Conservation (phyloP, 768 basidiomycete species). For the Russula sp. region DNA sequence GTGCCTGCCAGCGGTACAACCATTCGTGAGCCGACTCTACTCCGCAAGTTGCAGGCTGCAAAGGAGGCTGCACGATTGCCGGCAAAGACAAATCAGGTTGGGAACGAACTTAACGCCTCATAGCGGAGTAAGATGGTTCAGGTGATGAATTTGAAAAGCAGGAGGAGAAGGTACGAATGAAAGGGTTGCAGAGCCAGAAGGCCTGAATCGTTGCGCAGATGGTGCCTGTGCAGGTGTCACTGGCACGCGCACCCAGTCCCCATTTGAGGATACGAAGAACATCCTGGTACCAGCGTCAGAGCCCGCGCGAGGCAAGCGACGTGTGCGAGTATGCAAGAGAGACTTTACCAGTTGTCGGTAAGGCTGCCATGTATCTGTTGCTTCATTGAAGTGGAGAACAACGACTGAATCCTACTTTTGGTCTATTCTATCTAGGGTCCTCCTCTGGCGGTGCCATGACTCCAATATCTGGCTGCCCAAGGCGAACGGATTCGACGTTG, state of each 20-base stretch:
- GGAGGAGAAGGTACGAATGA: slow-evolving; percentile 48
- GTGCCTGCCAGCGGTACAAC: slow-evolving; percentile 42
- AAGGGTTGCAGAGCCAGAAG: slow-evolving; percentile 87
- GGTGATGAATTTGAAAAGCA: slow-evolving; percentile 27
- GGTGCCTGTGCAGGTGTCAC: slow-evolving; percentile 59
- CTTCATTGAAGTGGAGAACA: background rate
- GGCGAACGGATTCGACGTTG: slow-evolving; percentile 63
- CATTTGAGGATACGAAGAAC: slow-evolving; percentile 39
- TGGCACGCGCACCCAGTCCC: slow-evolving; percentile 32
- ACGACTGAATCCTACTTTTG: background rate
- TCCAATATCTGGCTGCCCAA: slow-evolving; percentile 34
- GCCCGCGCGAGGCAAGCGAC: slow-evolving; percentile 13
- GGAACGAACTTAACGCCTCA: slow-evolving; percentile 45
- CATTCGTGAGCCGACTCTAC: slow-evolving; percentile 42
- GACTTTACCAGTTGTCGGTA: slow-evolving; percentile 5
- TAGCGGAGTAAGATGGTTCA: slow-evolving; percentile 42
- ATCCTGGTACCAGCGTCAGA: slow-evolving; percentile 32
- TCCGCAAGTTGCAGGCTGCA: slow-evolving; percentile 57
- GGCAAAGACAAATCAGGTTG: slow-evolving; percentile 40
- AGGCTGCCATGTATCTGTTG: background rate
- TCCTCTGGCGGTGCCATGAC: slow-evolving; percentile 33
- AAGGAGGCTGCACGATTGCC: slow-evolving; percentile 51
- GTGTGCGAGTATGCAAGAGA: slow-evolving; percentile 17
- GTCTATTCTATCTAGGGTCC: slow-evolving; percentile 8
- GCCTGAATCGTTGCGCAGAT: slow-evolving; percentile 93